Evolutionary conservation across 768 basidiomycete genomes (phyloP), one percentile per base, ranked within the genome.

Genomic region (Calvatia gigantea): DNA sequence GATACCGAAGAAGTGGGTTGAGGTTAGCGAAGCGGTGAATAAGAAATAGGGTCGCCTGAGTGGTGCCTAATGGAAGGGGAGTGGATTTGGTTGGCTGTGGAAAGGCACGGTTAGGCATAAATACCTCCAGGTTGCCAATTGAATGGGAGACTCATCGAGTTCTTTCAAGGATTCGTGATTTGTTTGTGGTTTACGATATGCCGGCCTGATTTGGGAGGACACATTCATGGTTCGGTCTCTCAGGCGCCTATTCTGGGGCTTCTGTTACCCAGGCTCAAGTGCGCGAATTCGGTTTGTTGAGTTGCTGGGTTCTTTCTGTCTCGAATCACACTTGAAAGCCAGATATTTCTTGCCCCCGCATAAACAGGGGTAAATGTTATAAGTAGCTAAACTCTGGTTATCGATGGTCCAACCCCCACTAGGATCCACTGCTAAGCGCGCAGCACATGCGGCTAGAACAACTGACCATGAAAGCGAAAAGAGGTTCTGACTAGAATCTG

Each of bases 1-100:
- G 0, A 80, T 95, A 29, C 91, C 92, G 25, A 89, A 87, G 73
- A 78, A 78, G 63, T 95, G 90, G 89, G 87, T 95, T 49, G 81
- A 83, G 64, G 70, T 77, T 1, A 66, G 64, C 1, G 85, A 82
- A 58, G 37, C 73, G 51, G 65, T 66, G n/a, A 71, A 70, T 58
- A 80, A 83, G 70, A 85, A 84, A 67, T 78, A 65, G 45, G 14
- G 28, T 12, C 11, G 23, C 23, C 14, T 11, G 17, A 32, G 17
- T 3, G 17, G 29, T 32, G 29, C 19, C 17, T 19, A 8, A 32
- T n/a, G 19, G 19, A 21, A 48, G 19, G 11, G 19, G 17, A 12
- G 9, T 29, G 8, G n/a, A 47, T 31, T 29, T 14, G 45, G 44
- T 46, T n/a, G 17, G 17, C 9, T 42, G 21, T 21, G 17, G 41